A percentile compares a stretch with the other conserved stretches of the same genome.
phyloP scores from a whole-genome alignment of 2,329 filamentous ascomycete genomes.

The Fusarium sp. region DNA sequence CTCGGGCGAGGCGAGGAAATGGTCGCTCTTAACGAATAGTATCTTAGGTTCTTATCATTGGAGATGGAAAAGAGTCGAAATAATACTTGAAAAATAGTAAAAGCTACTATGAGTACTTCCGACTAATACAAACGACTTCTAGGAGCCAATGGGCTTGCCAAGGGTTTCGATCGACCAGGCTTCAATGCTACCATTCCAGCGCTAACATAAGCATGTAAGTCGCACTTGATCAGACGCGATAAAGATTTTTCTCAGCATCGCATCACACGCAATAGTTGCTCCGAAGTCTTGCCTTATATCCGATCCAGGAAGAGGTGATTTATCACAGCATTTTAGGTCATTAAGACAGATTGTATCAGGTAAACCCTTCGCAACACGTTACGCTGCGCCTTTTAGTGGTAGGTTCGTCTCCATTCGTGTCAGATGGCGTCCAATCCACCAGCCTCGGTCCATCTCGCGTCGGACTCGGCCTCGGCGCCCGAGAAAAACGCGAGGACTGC shows the following conservation, averaged over 20 bases:
- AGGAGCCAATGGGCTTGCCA: fast-evolving
- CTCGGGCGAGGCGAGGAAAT: neutral
- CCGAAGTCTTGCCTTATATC: neutral
- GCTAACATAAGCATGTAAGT: neutral
- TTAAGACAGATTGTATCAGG: neutral
- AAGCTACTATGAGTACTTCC: too few species aligned
- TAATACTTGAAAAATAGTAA: neutral
- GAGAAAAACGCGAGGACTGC: constrained; percentile 45
- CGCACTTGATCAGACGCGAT: neutral
- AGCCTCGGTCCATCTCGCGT: constrained; percentile 16
- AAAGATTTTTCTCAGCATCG: fast-evolving
- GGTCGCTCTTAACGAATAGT: neutral
- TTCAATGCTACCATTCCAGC: too few species aligned
- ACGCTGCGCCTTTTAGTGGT: neutral
- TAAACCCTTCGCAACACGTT: neutral
- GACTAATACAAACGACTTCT: too few species aligned
- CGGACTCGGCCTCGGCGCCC: constrained; percentile 39
- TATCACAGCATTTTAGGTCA: neutral
- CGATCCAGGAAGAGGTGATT: neutral
- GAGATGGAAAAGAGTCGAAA: neutral
- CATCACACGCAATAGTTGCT: neutral
- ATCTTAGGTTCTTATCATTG: neutral
- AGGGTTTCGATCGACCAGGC: too few species aligned
- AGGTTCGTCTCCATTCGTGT: neutral
- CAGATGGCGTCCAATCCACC: constrained; percentile 21